Evolutionary conservation across 225 moss, liverwort and hornwort genomes (phyloP), one percentile per base, ranked within the genome.

Genomic region (Thuidium tamariscinum): DNA sequence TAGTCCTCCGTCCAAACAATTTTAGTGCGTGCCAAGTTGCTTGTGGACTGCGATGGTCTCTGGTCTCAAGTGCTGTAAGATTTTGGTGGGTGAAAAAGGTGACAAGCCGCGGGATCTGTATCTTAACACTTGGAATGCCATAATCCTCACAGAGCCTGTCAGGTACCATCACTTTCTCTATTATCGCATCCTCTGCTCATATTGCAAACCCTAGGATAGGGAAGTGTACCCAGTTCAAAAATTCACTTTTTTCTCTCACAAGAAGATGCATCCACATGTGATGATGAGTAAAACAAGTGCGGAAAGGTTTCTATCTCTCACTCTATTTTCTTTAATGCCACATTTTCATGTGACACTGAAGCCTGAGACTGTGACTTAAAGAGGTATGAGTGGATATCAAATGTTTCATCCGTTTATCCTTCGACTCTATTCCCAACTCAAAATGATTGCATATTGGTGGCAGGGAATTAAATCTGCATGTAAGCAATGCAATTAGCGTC

Each of bases 111-210:
- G 93, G 48, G 92, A 93, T 84, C 72, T 95, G 8, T 83, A 85
- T 51, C 83, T 92, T 21, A 89, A 91, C 75, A 92, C 91, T 62
- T 95, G 94, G 93, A 95, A 95, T 88, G 91, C 93, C 9, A n/a
- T 93, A 19, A 42, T 95, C 67, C 86, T 87, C 79, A 92, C 85
- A 21, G 85, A 92, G 42, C 11, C 70, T 37, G 56, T 90, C 30
- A 91, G 88, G 92, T 93, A 84, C 71, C 17, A 72, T 59, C 59
- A 46, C 59, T 11, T 72, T 25, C 68, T 82, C 30, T 68, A 21
- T 18, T 60, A 34, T 80, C 62, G 34, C 44, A 62, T 79, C 19
- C 67, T 67, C 82, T 51, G 73, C 73, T 74, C 21, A 34, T 74
- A 34, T 54, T 54, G 54, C 29, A 29, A 81, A 66, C 1, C 29